phyloP scores from a whole-genome alignment of 108 stramenopile genomes.

The Craspedostauros australis region DNA sequence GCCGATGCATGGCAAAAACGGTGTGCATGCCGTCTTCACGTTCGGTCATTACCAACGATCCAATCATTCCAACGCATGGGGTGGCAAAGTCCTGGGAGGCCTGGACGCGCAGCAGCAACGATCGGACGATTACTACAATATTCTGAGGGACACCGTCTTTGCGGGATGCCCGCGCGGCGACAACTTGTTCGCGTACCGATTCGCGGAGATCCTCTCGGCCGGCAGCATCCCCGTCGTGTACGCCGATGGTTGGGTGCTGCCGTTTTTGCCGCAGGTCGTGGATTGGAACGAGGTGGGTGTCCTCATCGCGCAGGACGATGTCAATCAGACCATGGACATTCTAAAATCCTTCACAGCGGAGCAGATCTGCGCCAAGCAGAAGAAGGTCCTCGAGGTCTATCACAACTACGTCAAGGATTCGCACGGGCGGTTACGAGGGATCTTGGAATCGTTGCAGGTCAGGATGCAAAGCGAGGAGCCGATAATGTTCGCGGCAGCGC shows the following conservation, averaged over 20 bases:
- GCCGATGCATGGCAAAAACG: no score
- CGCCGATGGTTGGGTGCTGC: constrained; percentile 31
- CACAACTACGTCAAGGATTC: constrained; percentile 9
- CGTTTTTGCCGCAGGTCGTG: constrained; percentile 20
- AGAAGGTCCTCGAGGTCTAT: constrained; percentile 10
- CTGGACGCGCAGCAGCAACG: not conserved
- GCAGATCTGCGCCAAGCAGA: constrained; percentile 4
- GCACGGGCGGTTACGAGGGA: not conserved
- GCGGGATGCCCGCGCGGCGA: constrained; percentile 34
- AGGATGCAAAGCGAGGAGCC: no score
- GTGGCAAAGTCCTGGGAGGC: no score
- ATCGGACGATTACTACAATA: not conserved
- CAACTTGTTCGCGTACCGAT: constrained; percentile 41
- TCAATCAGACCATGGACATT: constrained; percentile 1
- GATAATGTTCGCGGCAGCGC: no score
- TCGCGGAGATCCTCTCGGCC: constrained; percentile 24
- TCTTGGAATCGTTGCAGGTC: no score
- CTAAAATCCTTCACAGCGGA: constrained; percentile 7
- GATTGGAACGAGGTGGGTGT: constrained; percentile 29
- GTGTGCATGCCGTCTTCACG: not conserved
- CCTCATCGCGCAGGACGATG: constrained; percentile 22
- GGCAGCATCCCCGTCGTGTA: constrained; percentile 38
- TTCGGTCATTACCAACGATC: not conserved
- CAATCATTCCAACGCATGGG: not conserved
- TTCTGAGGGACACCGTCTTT: constrained; percentile 14